These are phyloP conservation scores for Fraxinus anomala DNA, from an alignment of 257 asterid species.

Conservation along the genomic window DNA sequence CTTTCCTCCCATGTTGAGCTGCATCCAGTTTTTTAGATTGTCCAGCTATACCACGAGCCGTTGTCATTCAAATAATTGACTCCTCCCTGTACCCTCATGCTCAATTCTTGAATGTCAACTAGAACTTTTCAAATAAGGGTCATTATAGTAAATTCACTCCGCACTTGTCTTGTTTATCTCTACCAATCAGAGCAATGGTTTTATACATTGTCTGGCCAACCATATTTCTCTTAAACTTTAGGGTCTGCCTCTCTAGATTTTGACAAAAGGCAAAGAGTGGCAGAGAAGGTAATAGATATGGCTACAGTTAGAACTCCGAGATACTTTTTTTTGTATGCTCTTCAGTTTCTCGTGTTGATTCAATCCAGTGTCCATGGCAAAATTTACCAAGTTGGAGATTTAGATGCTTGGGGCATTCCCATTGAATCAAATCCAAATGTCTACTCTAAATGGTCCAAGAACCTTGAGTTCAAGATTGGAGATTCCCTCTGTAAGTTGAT, in stretches of 20 bases:
- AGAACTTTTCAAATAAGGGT: background rate
- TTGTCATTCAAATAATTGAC: slow-evolving; percentile 34
- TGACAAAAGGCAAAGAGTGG: slow-evolving; percentile 5
- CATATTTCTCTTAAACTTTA: background rate
- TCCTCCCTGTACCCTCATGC: background rate
- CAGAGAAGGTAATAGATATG: slow-evolving; percentile 37
- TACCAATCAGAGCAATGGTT: background rate
- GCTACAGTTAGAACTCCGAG: slow-evolving; percentile 29
- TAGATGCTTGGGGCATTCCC: slow-evolving; percentile 74
- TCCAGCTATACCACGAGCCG: slow-evolving; percentile 49
- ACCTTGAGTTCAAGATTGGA: slow-evolving; percentile 58
- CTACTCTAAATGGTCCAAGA: slow-evolving; percentile 68
- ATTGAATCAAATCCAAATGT: slow-evolving; percentile 54
- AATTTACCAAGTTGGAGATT: slow-evolving; percentile 75
- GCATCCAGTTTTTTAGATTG: slow-evolving; percentile 21
- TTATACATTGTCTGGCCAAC: slow-evolving; percentile 9
- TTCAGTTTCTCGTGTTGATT: slow-evolving; percentile 40
- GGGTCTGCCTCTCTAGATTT: slow-evolving; percentile 21
- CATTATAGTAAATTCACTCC: slow-evolving; percentile 17
- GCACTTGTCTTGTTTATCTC: background rate
- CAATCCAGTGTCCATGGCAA: slow-evolving; percentile 42
- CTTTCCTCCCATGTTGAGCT: slow-evolving; percentile 36
- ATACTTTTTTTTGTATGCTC: slow-evolving; percentile 31
- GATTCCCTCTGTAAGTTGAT: slow-evolving; percentile 81
- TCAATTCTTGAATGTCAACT: background rate